These are phyloP conservation scores for Orbilia brochopaga DNA, from an alignment of 2,329 filamentous ascomycete genomes.

Conservation along the genomic window DNA sequence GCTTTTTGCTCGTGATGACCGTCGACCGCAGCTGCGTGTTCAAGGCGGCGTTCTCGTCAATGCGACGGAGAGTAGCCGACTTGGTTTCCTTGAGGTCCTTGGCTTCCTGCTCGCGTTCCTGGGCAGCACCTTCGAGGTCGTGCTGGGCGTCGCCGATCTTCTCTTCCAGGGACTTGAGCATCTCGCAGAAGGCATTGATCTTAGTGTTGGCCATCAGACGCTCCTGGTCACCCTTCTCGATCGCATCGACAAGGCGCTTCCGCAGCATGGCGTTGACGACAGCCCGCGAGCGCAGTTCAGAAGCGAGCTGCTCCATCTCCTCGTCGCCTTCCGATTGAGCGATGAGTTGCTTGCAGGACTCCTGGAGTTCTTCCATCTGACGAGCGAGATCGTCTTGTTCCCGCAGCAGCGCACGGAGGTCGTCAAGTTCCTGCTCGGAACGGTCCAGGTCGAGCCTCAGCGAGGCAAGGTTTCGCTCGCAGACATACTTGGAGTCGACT, in stretches of 20 bases:
- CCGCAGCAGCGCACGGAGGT: conserved; percentile 76
- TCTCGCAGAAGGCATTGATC: conserved; percentile 82
- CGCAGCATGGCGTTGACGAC: conserved; percentile 72
- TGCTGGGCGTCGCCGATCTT: conserved; percentile 81
- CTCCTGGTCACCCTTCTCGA: conserved; percentile 81
- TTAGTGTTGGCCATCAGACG: conserved; percentile 79
- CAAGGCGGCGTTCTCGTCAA: conserved; percentile 57
- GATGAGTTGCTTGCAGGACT: conserved; percentile 72
- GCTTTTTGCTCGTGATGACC: conserved; percentile 53
- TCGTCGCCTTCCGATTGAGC: conserved; percentile 58
- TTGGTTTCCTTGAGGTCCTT: conserved; percentile 76
- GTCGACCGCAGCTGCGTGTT: conserved; percentile 23
- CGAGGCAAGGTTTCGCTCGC: conserved; percentile 84
- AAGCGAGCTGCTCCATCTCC: conserved; percentile 71
- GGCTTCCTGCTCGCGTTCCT: conserved; percentile 85
- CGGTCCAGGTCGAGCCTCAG: conserved; percentile 97
- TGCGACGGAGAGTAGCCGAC: conserved; percentile 75
- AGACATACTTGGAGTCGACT: conserved; percentile 93
- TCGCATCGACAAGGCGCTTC: conserved; percentile 76
- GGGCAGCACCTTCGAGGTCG: conserved; percentile 81
- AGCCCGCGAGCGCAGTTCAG: conserved; percentile 54
- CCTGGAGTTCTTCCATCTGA: conserved; percentile 53
- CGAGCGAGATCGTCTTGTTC: conserved; percentile 70
- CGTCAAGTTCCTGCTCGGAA: conserved; percentile 87
- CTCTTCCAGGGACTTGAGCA: conserved; percentile 82